phyloP scores from a whole-genome alignment of 768 basidiomycete species.

The Tylopilus intermedius region DNA sequence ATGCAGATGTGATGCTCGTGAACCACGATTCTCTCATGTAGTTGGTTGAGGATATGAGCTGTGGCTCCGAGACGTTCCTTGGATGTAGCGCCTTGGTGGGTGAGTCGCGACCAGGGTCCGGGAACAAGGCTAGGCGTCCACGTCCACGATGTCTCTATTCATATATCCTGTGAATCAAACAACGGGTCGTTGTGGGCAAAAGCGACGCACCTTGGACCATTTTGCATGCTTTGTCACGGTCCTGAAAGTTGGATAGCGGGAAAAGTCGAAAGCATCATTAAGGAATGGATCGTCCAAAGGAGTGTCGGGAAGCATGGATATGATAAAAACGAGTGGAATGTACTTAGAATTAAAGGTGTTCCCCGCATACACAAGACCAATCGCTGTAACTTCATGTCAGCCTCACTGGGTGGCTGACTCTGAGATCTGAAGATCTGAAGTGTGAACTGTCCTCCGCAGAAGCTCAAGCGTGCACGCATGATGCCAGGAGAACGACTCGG shows the following conservation, averaged over 20 bases:
- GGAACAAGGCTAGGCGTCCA: neutral
- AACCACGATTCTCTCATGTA: slow-evolving; percentile 18
- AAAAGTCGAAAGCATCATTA: slow-evolving; percentile 18
- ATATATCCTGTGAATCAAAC: neutral
- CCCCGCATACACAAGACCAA: neutral
- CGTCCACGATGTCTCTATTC: neutral
- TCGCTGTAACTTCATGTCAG: slow-evolving; percentile 5
- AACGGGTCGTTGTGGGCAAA: neutral
- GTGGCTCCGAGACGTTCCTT: slow-evolving; percentile 24
- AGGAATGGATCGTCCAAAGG: slow-evolving; percentile 20
- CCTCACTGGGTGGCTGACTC: neutral
- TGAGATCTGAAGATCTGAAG: too few relatives aligned
- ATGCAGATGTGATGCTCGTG: slow-evolving; percentile 5
- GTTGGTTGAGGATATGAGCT: slow-evolving; percentile 16
- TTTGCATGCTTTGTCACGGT: neutral
- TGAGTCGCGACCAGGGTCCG: neutral
- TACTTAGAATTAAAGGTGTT: neutral
- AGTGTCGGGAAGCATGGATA: slow-evolving; percentile 12
- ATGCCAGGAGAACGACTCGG: too few relatives aligned
- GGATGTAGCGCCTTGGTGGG: neutral
- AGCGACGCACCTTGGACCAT: slow-evolving; percentile 5
- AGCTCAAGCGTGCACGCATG: too few relatives aligned
- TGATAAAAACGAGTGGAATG: neutral
- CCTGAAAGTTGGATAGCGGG: slow-evolving; percentile 10
- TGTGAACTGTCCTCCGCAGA: too few relatives aligned